A percentile compares a stretch with the other conserved stretches of the same genome.
These are phyloP conservation scores for Nemophila menziesii DNA, from an alignment of 257 asterid species.

Conservation along the genomic window DNA sequence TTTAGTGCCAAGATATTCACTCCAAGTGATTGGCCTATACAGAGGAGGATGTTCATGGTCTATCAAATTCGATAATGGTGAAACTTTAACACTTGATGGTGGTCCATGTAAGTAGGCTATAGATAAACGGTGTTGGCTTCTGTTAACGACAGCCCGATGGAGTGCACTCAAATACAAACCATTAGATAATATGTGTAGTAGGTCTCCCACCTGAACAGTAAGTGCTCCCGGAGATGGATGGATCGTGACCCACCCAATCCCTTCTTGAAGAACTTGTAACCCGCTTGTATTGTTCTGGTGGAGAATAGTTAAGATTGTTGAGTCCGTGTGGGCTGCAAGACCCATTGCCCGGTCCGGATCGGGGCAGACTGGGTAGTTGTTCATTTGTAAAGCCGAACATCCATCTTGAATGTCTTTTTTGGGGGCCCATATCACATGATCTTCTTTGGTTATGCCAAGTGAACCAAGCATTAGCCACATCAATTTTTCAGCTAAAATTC, in stretches of 20 bases:
- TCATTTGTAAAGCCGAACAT: constrained; percentile 54
- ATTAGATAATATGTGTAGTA: constrained; percentile 75
- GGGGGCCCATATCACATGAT: constrained; percentile 42
- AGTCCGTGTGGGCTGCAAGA: constrained; percentile 82
- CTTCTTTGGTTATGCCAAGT: constrained; percentile 44
- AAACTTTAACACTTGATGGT: constrained; percentile 35
- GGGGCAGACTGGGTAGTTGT: constrained; percentile 89
- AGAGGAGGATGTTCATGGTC: constrained; percentile 45
- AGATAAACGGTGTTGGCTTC: constrained; percentile 44
- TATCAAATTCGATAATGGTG: constrained; percentile 46
- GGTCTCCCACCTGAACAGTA: constrained; percentile 68
- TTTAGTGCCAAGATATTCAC: constrained; percentile 60
- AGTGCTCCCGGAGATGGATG: constrained; percentile 57
- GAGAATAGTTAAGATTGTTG: constrained; percentile 79
- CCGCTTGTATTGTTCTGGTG: constrained; percentile 81
- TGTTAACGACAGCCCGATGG: constrained; percentile 80
- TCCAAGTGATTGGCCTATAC: constrained; percentile 67
- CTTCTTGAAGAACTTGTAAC: constrained; percentile 54
- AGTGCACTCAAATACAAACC: constrained; percentile 62
- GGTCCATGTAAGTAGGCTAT: constrained; percentile 76
- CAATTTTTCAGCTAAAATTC: constrained; percentile 38
- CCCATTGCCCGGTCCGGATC: constrained; percentile 97
- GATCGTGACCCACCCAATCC: constrained; percentile 48
- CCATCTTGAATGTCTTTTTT: constrained; percentile 22
- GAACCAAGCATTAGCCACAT: constrained; percentile 72